Conservation (phyloP, 2,329 filamentous ascomycete genomes). For the Thelonectria blattea region DNA sequence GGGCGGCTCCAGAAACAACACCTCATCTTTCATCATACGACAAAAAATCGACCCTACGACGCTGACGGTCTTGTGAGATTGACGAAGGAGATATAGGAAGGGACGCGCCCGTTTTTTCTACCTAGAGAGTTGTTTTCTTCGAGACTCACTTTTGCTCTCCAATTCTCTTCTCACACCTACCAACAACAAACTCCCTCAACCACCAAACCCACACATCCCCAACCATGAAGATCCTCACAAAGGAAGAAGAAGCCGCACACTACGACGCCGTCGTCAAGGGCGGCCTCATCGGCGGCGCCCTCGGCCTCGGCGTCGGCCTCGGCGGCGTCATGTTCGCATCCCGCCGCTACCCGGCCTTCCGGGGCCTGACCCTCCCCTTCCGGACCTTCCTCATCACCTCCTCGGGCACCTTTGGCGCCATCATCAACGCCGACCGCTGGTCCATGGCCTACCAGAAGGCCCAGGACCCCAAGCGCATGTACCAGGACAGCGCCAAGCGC, state of each 20-base stretch:
- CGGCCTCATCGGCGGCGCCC: slow-evolving; percentile 73
- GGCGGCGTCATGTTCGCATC: slow-evolving; percentile 72
- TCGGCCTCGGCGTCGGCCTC: slow-evolving; percentile 71
- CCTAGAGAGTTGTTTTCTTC: too few species aligned
- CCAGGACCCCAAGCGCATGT: slow-evolving; percentile 70
- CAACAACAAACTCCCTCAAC: neutral
- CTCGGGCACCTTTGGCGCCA: slow-evolving; percentile 81
- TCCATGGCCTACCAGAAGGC: slow-evolving; percentile 69
- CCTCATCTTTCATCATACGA: slow-evolving; percentile 22
- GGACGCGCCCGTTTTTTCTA: neutral
- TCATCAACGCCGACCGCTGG: slow-evolving; percentile 82
- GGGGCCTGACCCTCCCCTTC: slow-evolving; percentile 84
- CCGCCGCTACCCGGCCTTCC: slow-evolving; percentile 77
- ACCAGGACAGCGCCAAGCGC: slow-evolving; percentile 68
- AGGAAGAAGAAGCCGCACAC: slow-evolving; percentile 89
- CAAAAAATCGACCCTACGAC: neutral
- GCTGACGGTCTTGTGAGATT: too few species aligned
- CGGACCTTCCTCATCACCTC: slow-evolving; percentile 89
- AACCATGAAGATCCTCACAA: slow-evolving; percentile 91
- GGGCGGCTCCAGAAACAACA: slow-evolving; percentile 13
- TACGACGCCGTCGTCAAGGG: slow-evolving; percentile 82
- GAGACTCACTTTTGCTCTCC: neutral
- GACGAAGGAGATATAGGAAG: slow-evolving; percentile 6
- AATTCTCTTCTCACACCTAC: neutral
- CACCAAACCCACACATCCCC: slow-evolving; percentile 16